These are phyloP conservation scores for Microcos paniculata DNA, from an alignment of 345 rosid species.

Conservation along the genomic window DNA sequence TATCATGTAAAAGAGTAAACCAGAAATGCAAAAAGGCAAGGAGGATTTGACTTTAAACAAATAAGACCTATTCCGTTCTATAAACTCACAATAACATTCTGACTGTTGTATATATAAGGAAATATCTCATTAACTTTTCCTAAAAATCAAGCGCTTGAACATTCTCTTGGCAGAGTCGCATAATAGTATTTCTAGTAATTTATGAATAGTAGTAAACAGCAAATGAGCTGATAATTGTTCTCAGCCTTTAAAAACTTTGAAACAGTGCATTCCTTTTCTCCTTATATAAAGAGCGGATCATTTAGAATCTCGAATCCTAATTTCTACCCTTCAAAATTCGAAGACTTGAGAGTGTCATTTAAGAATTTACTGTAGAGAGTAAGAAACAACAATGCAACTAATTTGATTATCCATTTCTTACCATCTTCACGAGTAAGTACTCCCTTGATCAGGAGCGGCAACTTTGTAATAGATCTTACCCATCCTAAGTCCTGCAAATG, in stretches of 20 bases:
- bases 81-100: neutral
- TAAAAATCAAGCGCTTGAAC: neutral
- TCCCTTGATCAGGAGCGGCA: constrained; percentile 80
- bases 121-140: neutral
- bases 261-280: neutral
- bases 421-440: constrained; percentile 83
- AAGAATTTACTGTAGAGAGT: neutral
- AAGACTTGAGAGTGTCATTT: neutral
- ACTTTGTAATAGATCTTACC: constrained; percentile 71
- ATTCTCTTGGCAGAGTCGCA: neutral
- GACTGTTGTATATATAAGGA: neutral
- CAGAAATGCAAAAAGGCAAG: neutral
- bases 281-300: neutral
- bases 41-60: neutral
- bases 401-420: constrained; percentile 29
- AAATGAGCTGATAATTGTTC: neutral
- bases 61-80: neutral
- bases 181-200: neutral
- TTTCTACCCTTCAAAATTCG: neutral
- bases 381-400: neutral
- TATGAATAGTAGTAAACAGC: neutral
- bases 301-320: neutral
- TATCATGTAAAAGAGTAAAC: neutral
- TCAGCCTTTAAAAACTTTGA: no score
- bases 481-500: constrained; percentile 70